Base-by-base conservation (phyloP, 2,329 filamentous ascomycete species). In the Trichoderma brevicompactum region DNA sequence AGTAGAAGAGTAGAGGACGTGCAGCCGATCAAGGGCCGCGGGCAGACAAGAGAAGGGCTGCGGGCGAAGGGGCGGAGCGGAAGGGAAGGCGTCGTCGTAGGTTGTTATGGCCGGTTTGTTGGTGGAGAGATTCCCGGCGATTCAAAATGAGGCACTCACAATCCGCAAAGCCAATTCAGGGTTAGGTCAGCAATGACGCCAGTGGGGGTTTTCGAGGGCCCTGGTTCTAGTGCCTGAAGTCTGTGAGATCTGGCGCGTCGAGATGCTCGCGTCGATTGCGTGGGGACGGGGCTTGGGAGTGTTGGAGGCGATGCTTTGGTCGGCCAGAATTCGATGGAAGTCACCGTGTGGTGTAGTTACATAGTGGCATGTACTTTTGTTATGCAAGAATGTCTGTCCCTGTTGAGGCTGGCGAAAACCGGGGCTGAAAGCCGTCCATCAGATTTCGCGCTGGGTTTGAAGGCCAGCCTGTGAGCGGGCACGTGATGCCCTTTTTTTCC, bases 101-200 rank as follows among this genome's bases (percentile, higher is more conserved):
- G 67, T 68, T 32, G 36, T 46, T 40, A 38, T 43, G 63, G 44
- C 34, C 43, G 52, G 23, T 53, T 19, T 62, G 56, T 53, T 66
- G 68, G 60, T 63, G 67, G 66, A 59, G 65, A 62, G 32, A 43
- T 40, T 48, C 43, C 52, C 32, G 71, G 73, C 72, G 71, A 70
- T 70, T 76, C 74, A 74, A 76, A 76, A 72, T 75, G 74, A 76
- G 74, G 73, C 72, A 76, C 75, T 72, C 74, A 73, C 70, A 74
- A 69, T 73, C 69, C 66, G 70, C 70, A 69, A 59, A 71, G 71
- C 69, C 70, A 74, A 70, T 65, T 73, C 71, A 74, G 73, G 74
- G 73, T 76, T 77, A 77, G 74, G 76, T 77, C 76, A 77, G 75
- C 74, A 72, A 76, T 77, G 74, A 77, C 75, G 75, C 70, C 74